Base-by-base conservation (phyloP, 2,329 filamentous ascomycete species). In the Pestalotiopsis sp. region DNA sequence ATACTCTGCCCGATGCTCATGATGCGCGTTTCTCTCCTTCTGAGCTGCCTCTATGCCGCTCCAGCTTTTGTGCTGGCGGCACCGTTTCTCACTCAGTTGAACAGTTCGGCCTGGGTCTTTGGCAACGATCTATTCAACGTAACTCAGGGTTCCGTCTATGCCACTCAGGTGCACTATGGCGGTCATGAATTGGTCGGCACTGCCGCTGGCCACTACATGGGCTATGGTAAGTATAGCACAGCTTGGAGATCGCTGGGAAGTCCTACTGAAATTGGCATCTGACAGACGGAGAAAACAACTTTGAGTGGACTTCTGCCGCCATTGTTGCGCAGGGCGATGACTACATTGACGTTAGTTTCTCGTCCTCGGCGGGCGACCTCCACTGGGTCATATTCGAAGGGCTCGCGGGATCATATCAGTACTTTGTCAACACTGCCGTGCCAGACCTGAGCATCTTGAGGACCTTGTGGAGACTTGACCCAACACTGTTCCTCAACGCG, bases 301-400 rank as follows among this genome's bases (percentile, higher is more conserved):
- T 87, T 4, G 79, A 76, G 23, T 87, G 83, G 81, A 84, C 82
- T 0, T 82, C 81, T 1, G 85, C 84, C 1, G 74, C 75, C 0
- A 81, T 87, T 31, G 78, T 79, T 52, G 77, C 80, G 1, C 41
- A 69, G 45, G 75, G 74, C 45, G 65, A 63, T 1, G 77, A 84
- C 63, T 85, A 80, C 74, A 81, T 86, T 67, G 84, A 87, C 69
- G 77, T 87, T 64, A 77, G 78, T n/a, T 87, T 87, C 73, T 80
- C 76, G 2, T 81, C 84, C 0, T 73, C 69, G 0, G 83, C 84
- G 71, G 84, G 83, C 6, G 84, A 86, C 63, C 79, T 86, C 66
- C 85, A 87, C 69, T 87, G 84, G 84, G 82, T 87, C 12, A 82
- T 87, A 66, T 81, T 82, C 70, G 78, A 82, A 3, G 80, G 80